Evolutionary conservation across 225 moss, liverwort and hornwort genomes (phyloP).

Genomic region (Physcomitrellopsis africana): DNA sequence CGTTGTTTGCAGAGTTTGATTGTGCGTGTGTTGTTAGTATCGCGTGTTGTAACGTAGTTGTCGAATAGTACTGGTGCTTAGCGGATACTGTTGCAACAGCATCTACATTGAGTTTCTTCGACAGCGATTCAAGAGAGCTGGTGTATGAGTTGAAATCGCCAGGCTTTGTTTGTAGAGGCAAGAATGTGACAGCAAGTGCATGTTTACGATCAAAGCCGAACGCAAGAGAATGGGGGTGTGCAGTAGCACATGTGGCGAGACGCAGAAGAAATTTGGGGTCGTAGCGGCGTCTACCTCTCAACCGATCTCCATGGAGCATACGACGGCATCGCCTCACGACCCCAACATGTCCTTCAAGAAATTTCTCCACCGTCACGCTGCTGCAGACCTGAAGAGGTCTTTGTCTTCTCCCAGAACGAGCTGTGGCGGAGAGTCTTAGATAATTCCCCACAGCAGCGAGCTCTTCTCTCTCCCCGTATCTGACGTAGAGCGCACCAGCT

Average conservation of each 20-base stretch:
- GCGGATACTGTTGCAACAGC: too few relatives aligned
- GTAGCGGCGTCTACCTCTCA: neutral
- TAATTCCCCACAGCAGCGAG: slow-evolving; percentile 47
- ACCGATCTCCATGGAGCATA: slow-evolving; percentile 16
- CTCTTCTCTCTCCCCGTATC: slow-evolving; percentile 50
- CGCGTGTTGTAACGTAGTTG: too few relatives aligned
- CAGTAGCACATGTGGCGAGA: slow-evolving; percentile 42
- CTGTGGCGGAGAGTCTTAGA: slow-evolving; percentile 16
- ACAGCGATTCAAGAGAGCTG: too few relatives aligned
- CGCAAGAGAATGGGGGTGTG: slow-evolving; percentile 37
- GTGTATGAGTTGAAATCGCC: too few relatives aligned
- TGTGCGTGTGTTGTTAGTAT: too few relatives aligned
- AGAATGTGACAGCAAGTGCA: too few relatives aligned
- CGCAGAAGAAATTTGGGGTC: slow-evolving; percentile 1
- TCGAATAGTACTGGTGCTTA: too few relatives aligned
- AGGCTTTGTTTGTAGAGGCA: too few relatives aligned
- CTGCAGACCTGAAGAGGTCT: neutral
- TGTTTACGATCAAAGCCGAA: too few relatives aligned
- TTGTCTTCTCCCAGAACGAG: slow-evolving; percentile 20
- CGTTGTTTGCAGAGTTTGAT: too few relatives aligned
- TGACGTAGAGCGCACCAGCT: slow-evolving; percentile 27
- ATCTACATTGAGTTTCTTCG: too few relatives aligned
- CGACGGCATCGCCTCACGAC: neutral
- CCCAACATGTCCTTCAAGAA: slow-evolving; percentile 34
- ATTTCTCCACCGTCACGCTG: slow-evolving; percentile 29